These are phyloP conservation scores for Cladophialophora bantiana DNA, from an alignment of 2,329 filamentous ascomycete genomes.

Conservation along the genomic window DNA sequence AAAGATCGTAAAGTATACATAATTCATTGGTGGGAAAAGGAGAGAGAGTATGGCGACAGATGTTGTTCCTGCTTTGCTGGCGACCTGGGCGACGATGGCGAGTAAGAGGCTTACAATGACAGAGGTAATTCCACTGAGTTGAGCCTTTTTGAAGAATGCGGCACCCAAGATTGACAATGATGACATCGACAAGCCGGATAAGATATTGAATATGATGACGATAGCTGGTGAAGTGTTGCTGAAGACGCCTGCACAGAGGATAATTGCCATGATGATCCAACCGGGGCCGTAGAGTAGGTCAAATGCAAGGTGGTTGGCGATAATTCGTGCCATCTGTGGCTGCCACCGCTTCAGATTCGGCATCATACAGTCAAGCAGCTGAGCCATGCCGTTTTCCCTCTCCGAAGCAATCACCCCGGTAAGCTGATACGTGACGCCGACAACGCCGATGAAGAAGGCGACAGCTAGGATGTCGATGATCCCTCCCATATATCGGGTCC, in stretches of 20 bases:
- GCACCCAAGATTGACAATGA: conserved; percentile 83
- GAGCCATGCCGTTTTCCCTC: conserved; percentile 84
- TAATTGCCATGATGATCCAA: conserved; percentile 78
- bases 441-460: conserved; percentile 78
- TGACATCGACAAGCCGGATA: conserved; percentile 77
- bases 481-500: conserved; percentile 72
- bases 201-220: conserved; percentile 75
- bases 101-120: conserved; percentile 76
- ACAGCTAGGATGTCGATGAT: conserved; percentile 80
- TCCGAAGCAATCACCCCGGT: conserved; percentile 86
- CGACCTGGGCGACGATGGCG: conserved; percentile 80
- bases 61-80: conserved; percentile 67
- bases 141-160: conserved; percentile 83
- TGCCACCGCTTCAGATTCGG: conserved; percentile 76
- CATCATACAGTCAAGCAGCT: conserved; percentile 91
- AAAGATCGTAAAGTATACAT: conserved; percentile 78
- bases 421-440: conserved; percentile 85
- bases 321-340: conserved; percentile 76
- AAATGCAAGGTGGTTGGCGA: conserved; percentile 82
- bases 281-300: conserved; percentile 79
- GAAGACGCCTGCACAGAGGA: conserved; percentile 70
- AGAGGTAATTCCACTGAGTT: conserved; percentile 83
- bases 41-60: conserved; percentile 74
- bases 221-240: conserved; percentile 68
- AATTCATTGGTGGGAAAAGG: conserved; percentile 87